phyloP scores from a whole-genome alignment of 306 rosid species.

The Rosa lucieae region DNA sequence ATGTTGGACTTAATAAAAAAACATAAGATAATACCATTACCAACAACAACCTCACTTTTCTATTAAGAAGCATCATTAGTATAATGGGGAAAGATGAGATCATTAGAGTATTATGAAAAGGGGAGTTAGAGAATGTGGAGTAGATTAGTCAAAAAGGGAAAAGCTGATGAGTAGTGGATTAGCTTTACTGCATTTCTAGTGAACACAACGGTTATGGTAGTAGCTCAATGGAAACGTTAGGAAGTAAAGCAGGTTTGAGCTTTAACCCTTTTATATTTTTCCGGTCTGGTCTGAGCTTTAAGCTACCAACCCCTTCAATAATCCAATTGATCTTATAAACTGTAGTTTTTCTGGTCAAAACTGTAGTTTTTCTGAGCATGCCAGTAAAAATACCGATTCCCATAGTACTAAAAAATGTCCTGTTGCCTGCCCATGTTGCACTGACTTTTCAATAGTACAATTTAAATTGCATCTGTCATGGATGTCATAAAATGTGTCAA shows the following conservation, averaged over 20 bases:
- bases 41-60: neutral
- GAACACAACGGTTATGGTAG: constrained; percentile 2
- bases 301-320: neutral
- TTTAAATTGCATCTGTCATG: neutral
- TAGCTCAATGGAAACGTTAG: constrained; percentile 11
- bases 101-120: neutral
- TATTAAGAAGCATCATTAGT: neutral
- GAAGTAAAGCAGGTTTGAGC: neutral
- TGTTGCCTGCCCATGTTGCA: neutral
- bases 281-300: neutral
- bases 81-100: constrained; percentile 1
- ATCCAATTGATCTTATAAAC: neutral
- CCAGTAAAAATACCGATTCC: neutral
- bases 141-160: constrained; percentile 1
- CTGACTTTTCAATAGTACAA: neutral
- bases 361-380: neutral
- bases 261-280: neutral
- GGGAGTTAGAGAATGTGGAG: neutral
- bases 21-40: neutral
- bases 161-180: constrained; percentile 9
- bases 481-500: neutral
- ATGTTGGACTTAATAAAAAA: neutral
- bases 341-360: neutral
- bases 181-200: neutral
- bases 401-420: neutral